These are phyloP conservation scores for Thielaviopsis musarum DNA, from an alignment of 2,329 filamentous ascomycete genomes.

Conservation along the genomic window DNA sequence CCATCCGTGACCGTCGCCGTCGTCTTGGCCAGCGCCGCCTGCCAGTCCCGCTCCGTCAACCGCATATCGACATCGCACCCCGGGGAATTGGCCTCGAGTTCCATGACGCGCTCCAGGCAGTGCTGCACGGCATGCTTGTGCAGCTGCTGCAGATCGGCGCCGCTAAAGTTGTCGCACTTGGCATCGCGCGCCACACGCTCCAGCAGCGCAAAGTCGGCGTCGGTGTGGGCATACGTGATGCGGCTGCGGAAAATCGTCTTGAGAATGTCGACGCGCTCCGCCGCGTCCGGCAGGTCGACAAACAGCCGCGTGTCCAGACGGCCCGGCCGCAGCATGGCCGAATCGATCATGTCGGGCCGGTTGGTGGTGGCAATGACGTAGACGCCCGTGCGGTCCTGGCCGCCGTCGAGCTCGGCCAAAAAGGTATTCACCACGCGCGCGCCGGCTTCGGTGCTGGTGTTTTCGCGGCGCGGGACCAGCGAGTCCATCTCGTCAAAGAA, in stretches of 20 bases:
- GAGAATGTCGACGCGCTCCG: conserved; percentile 75
- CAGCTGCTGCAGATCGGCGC: conserved; percentile 39
- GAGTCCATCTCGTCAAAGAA: conserved; percentile 98
- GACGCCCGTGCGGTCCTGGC: conserved; percentile 64
- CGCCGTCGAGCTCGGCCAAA: conserved; percentile 82
- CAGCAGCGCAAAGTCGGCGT: conserved; percentile 37
- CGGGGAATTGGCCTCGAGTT: conserved; percentile 15
- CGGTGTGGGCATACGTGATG: conserved; percentile 22
- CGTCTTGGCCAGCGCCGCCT: conserved; percentile 30
- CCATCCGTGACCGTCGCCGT: conserved; percentile 33
- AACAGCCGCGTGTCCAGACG: conserved; percentile 79
- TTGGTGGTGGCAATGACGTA: conserved; percentile 95
- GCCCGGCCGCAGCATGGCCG: conserved; percentile 83
- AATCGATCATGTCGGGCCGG: conserved; percentile 88
- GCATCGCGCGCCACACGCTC: conserved; percentile 47
- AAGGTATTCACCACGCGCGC: conserved; percentile 88
- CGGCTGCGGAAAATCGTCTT: conserved; percentile 43
- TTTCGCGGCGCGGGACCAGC: conserved; percentile 69
- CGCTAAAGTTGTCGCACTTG: conserved; percentile 62
- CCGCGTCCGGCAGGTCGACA: conserved; percentile 64
- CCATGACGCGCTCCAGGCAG: conserved; percentile 26
- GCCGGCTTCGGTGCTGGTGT: conserved; percentile 61
- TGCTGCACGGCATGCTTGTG: conserved; percentile 34
- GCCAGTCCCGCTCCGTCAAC: conserved; percentile 32
- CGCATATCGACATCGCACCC: conserved; percentile 18